A percentile compares a stretch with the other conserved stretches of the same genome.
phyloP scores from a whole-genome alignment of 768 basidiomycete species.

The Fistulinella prunicolor region DNA sequence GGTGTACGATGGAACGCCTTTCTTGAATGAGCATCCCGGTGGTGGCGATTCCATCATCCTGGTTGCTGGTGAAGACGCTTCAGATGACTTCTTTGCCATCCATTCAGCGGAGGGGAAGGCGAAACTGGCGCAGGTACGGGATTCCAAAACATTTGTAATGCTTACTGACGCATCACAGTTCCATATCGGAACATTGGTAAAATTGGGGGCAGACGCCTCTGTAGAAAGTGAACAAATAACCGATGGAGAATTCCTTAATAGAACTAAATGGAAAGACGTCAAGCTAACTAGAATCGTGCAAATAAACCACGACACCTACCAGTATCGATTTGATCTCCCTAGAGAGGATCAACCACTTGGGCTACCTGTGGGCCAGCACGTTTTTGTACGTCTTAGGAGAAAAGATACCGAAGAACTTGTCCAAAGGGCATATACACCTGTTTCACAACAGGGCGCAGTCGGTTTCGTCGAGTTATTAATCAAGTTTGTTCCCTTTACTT shows the following conservation, averaged over 20 bases:
- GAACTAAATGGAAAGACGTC: constrained; percentile 48
- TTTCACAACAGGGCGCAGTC: constrained; percentile 40
- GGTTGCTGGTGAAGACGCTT: constrained; percentile 57
- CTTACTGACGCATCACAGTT: constrained; percentile 24
- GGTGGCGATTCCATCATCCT: constrained; percentile 53
- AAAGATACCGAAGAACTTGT: constrained; percentile 44
- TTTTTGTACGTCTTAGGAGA: constrained; percentile 47
- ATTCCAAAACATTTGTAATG: background rate
- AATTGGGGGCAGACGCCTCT: background rate
- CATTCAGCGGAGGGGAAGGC: constrained; percentile 50
- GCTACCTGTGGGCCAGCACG: constrained; percentile 57
- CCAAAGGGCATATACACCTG: constrained; percentile 59
- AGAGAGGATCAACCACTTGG: constrained; percentile 43
- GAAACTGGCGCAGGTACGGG: constrained; percentile 40
- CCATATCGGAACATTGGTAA: constrained; percentile 50
- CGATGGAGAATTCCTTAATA: constrained; percentile 38
- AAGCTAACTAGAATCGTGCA: constrained; percentile 35
- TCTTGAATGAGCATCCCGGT: constrained; percentile 56
- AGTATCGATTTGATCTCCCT: constrained; percentile 50
- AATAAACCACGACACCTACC: constrained; percentile 47
- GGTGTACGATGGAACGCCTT: constrained; percentile 53
- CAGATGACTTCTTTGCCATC: constrained; percentile 64
- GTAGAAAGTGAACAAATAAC: constrained; percentile 5
- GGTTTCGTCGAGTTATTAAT: constrained; percentile 54
- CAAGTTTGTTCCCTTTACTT: constrained; percentile 36